Evolutionary conservation across 495 filamentous ascomycete species (phyloP).

Genomic region (Glonium stellatum): DNA sequence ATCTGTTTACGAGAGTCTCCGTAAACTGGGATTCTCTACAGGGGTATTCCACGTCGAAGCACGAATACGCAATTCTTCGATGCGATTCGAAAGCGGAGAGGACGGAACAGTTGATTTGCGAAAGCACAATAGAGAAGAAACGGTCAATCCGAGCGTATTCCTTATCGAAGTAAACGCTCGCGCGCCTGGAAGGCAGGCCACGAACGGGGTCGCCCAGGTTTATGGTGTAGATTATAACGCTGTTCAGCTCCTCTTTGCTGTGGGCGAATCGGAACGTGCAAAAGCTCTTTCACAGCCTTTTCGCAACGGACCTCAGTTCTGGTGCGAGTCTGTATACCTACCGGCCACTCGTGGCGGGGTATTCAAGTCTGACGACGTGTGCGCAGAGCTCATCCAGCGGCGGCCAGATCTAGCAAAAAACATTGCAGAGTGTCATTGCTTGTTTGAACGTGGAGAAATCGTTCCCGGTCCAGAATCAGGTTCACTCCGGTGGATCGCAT

Average conservation of each 20-base stretch:
- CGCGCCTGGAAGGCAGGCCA: slow-evolving; percentile 33
- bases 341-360: slow-evolving; percentile 30
- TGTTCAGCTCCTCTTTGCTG: slow-evolving; percentile 18
- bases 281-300: slow-evolving; percentile 29
- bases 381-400: slow-evolving; percentile 32
- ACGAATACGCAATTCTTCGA: slow-evolving; percentile 34
- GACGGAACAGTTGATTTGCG: slow-evolving; percentile 3
- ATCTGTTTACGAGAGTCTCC: background rate
- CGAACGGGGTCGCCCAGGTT: slow-evolving; percentile 27
- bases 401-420: slow-evolving; percentile 32
- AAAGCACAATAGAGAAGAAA: background rate
- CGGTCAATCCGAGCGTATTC: slow-evolving; percentile 21
- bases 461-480: slow-evolving; percentile 32
- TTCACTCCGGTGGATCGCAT: slow-evolving; percentile 30
- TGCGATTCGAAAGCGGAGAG: slow-evolving; percentile 18
- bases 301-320: slow-evolving; percentile 26
- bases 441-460: slow-evolving; percentile 31
- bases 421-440: slow-evolving; percentile 16
- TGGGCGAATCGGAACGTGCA: slow-evolving; percentile 29
- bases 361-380: slow-evolving; percentile 38
- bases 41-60: slow-evolving; percentile 39
- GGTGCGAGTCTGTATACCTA: slow-evolving; percentile 9
- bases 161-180: slow-evolving; percentile 41
- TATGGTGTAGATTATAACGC: slow-evolving; percentile 41
- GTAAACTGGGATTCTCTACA: slow-evolving; percentile 31